Conservation (phyloP, 1,139 yeast species). For the Yamadazyma siamensis region DNA sequence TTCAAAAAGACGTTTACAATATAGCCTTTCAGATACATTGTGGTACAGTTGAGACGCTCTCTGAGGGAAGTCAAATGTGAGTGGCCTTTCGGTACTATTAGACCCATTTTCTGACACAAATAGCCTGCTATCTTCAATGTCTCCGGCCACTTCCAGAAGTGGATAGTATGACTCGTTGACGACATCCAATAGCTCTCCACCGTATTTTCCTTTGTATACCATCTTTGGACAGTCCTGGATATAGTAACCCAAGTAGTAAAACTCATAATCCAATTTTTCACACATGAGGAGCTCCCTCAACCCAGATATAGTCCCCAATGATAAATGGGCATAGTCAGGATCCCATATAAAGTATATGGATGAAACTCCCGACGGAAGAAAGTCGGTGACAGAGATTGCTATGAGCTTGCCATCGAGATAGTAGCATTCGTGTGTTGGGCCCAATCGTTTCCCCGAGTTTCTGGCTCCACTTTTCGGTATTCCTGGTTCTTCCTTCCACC, state of each 20-base stretch:
- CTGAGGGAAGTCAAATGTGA: conserved; percentile 5
- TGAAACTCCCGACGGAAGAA: conserved; percentile 73
- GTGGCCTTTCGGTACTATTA: conserved; percentile 6
- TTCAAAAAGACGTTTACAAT: too few relatives aligned
- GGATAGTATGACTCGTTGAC: conserved; percentile 45
- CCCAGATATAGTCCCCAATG: conserved; percentile 78
- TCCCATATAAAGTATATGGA: conserved; percentile 90
- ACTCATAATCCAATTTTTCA: conserved; percentile 36
- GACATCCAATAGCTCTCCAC: conserved; percentile 66
- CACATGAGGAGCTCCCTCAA: conserved; percentile 64
- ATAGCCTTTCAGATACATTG: too few relatives aligned
- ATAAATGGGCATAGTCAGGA: conserved; percentile 67
- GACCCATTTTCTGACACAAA: conserved; percentile 30
- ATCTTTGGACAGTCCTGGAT: conserved; percentile 78
- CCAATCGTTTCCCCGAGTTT: conserved; percentile 14
- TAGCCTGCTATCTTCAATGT: conserved; percentile 38
- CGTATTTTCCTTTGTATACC: conserved; percentile 77
- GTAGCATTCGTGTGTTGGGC: conserved; percentile 77
- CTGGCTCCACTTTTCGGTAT: background rate
- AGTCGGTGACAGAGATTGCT: conserved; percentile 76
- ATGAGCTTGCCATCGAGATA: conserved; percentile 60
- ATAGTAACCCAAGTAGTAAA: conserved; percentile 74
- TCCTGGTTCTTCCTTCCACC: conserved; percentile 25
- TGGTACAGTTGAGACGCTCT: too few relatives aligned
- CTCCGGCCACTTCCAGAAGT: conserved; percentile 28